Base-by-base conservation (phyloP, 768 basidiomycete genomes). In the Rhodotorula babjevae region DNA sequence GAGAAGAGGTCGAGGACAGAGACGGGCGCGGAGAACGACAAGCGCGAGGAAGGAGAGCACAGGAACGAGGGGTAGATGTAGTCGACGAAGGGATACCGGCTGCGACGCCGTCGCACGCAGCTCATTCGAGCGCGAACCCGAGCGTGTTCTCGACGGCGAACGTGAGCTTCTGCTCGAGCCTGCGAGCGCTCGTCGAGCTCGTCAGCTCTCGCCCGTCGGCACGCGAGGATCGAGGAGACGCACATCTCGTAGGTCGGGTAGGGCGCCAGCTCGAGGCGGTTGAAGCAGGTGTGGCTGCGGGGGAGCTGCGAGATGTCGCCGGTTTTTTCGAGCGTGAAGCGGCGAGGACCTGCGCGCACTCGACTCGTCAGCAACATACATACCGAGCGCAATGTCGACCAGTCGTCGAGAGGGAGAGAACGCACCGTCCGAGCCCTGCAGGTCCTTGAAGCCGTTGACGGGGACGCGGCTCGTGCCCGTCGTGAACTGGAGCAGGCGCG, bases 321-420 rank as follows among this genome's bases (percentile, higher is more conserved):
- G 94, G 92, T 69, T 83, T 97, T 98, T 82, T 99, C 96, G 79
- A 99, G 97, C 19, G 96, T 98, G 82, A 99, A 99, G 60, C 94
- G 86, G 60, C 94, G 84, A 33, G 94, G 95, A 9, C 53, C 53
- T 55, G n/a, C 29, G 50, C 6, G 18, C 19, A 5, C 19, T 9
- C 47, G 19, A 21, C 8, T 23, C 47, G 11, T 52, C 50, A 52
- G n/a, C n/a, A n/a, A n/a, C n/a, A n/a, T n/a, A n/a, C n/a, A n/a
- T n/a, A n/a, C n/a, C n/a, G n/a, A n/a, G n/a, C n/a, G n/a, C n/a
- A n/a, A n/a, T n/a, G n/a, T n/a, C n/a, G n/a, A n/a, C n/a, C n/a
- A n/a, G n/a, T n/a, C n/a, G n/a, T n/a, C n/a, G n/a, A n/a, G 50
- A 50, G 15, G 50, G 25, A 52, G 25, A 16, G 53, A 18, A 27